Evolutionary conservation across 2,329 filamentous ascomycete species (phyloP).

Genomic region (Fusarium gaditjirri): DNA sequence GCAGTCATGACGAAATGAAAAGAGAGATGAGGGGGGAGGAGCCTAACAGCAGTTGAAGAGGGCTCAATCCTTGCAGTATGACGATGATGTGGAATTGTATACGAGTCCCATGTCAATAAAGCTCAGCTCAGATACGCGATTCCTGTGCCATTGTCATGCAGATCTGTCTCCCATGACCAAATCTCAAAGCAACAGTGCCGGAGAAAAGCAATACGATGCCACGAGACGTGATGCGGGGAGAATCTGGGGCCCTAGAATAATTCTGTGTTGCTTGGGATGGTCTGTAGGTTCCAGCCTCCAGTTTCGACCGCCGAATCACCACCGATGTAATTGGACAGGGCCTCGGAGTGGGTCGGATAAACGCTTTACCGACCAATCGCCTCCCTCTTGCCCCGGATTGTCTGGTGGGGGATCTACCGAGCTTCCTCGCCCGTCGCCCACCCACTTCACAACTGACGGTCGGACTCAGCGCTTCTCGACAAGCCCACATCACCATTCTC

Average conservation of each 20-base stretch:
- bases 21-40: background rate
- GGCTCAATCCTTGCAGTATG: conserved; percentile 25
- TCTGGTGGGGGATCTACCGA: conserved; percentile 32
- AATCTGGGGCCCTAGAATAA: conserved; percentile 42
- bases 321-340: conserved; percentile 27
- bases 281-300: conserved; percentile 29
- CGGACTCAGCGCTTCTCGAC: conserved; percentile 14
- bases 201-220: conserved; percentile 5
- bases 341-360: conserved; percentile 36
- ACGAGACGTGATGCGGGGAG: conserved; percentile 34
- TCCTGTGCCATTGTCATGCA: conserved; percentile 29
- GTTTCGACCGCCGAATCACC: conserved; percentile 17
- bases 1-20: conserved; percentile 40
- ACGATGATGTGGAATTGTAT: background rate
- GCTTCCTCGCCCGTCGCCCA: conserved; percentile 4
- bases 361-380: conserved; percentile 41
- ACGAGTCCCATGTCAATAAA: conserved; percentile 40
- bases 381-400: conserved; percentile 2
- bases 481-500: conserved; percentile 6
- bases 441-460: conserved; percentile 8
- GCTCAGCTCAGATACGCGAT: conserved; percentile 22
- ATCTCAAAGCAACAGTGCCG: background rate
- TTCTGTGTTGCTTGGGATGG: conserved; percentile 29
- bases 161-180: conserved; percentile 16
- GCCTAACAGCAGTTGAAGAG: background rate